A percentile compares a stretch with the other conserved stretches of the same genome.
These are phyloP conservation scores for Coemansia sp. DNA, from an alignment of 192 early-diverging fungal species.

Conservation along the genomic window DNA sequence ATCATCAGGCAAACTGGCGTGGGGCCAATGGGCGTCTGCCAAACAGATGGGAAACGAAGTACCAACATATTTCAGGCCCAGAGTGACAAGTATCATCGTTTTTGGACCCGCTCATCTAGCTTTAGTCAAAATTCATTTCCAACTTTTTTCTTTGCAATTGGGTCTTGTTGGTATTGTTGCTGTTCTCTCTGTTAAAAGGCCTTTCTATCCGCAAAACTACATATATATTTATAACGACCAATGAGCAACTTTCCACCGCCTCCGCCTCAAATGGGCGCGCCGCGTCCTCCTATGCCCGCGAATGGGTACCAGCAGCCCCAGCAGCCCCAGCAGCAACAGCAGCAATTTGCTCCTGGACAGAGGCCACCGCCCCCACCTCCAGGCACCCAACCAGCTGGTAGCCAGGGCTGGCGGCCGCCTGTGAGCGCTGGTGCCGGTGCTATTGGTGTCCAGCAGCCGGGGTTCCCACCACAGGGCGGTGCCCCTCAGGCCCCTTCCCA, in stretches of 20 bases:
- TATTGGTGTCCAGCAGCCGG: slow-evolving; percentile 24
- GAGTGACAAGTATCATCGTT: background rate
- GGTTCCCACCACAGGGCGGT: slow-evolving; percentile 35
- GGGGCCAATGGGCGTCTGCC: slow-evolving; percentile 14
- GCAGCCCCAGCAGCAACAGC: slow-evolving; percentile 9
- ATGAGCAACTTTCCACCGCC: slow-evolving; percentile 17
- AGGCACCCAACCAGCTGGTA: slow-evolving; percentile 20
- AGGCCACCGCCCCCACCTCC: slow-evolving; percentile 31
- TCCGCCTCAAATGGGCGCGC: slow-evolving; percentile 12
- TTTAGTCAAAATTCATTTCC: too few relatives aligned
- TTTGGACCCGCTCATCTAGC: background rate
- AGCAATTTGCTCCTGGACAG: slow-evolving; percentile 4
- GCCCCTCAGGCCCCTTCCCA: slow-evolving; percentile 4
- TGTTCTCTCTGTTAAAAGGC: background rate
- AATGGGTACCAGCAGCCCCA: slow-evolving; percentile 22
- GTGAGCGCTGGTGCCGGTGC: slow-evolving; percentile 14
- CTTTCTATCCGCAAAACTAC: background rate
- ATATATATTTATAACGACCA: background rate
- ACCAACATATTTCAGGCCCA: background rate
- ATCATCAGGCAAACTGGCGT: too few relatives aligned
- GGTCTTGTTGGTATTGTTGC: too few relatives aligned
- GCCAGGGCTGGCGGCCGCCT: slow-evolving; percentile 27
- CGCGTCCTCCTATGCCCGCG: slow-evolving; percentile 7
- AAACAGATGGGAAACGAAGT: background rate
- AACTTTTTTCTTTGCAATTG: too few relatives aligned